Base-by-base conservation (phyloP, 2,329 filamentous ascomycete species). In the Fusarium sp. region DNA sequence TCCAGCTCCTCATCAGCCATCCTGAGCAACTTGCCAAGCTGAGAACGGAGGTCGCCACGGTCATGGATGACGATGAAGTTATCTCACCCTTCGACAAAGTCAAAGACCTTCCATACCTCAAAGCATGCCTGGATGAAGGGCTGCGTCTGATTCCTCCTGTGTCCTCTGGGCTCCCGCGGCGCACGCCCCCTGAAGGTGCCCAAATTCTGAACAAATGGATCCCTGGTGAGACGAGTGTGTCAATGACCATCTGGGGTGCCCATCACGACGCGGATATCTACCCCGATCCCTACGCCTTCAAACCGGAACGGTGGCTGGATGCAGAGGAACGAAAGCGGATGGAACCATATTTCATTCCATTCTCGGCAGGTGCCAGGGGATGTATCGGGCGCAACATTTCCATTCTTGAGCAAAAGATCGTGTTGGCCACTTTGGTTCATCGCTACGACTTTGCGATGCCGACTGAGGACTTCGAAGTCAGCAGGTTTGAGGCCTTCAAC, bases 1-100 rank as follows among this genome's bases (percentile, higher is more conserved):
- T 89, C 74, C 85, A 41, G 9, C n/a, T 11, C 18, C 39, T 41
- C 8, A 5, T 41, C 18, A 8, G 39, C 39, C 39, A 41, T 18
- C 39, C 39, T 12, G 18, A 41, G 11, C n/a, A 8, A 18, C 39
- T 41, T 16, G n/a, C n/a, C 8, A 9, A 18, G 39, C 13, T 41
- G 39, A n/a, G 39, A 41, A 18, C n/a, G n/a, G 39, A 41, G 39
- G 5, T 41, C n/a, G 18, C n/a, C n/a, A 18, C 10, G 7, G 9
- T 18, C 16, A 8, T 41, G 39, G 11, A 41, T 10, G 12, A 13
- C 8, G 18, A 23, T 23, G 18, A 23, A 23, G 18, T 23, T 23
- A 23, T 23, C 18, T 23, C 18, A 23, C 18, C 18, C 18, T 23
- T 23, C 18, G 18, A 23, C 18, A 23, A 23, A 23, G 18, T 23